Evolutionary conservation across 176 grass and related monocot species (phyloP), one percentile per base, ranked within the genome.

Genomic region (Phoenix roebelenii): DNA sequence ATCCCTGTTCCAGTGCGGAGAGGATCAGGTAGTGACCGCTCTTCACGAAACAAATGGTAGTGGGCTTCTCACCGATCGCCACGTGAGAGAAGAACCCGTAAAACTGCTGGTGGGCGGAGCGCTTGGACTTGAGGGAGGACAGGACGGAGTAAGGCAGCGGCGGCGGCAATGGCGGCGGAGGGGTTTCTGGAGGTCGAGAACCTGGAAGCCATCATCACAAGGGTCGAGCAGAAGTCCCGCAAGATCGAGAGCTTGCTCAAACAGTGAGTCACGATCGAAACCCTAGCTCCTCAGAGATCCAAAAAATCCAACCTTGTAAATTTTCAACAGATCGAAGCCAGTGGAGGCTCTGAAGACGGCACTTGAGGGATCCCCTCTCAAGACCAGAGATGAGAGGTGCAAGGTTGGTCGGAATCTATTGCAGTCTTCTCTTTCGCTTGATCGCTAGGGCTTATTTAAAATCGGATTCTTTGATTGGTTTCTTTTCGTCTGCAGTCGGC

Each of bases 161-260:
- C 23, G 15, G 55, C 5, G 72, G 65, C 22, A 61, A 77, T 66
- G 67, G 76, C 72, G 57, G 32, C 52, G 68, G 80, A 77, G 29
- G 74, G 55, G 25, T 85, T 77, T 73, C 69, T 78, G 15, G 82
- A 92, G 3, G 91, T 85, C 39, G 93, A 83, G 81, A 91, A 98
- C 59, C 76, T 92, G 15, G 93, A 92, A 72, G 93, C 87, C n/a
- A 88, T 98, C 60, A 92, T 98, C 70, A 65, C 55, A 32, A 80
- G 76, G 48, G 85, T 98, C 67, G 87, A 98, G 87, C 88, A 98
- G 76, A 98, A 98, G 75, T 98, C 88, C 49, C 88, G 82, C 64
- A 98, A 98, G 84, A 98, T 98, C 74, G 93, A 98, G 76, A 85
- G 71, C 49, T 84, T 85, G 68, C 93, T 98, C 70, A 98, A 92